Conservation (phyloP, 1,284 basidiomycete genomes). For the Sutorius eximius region DNA sequence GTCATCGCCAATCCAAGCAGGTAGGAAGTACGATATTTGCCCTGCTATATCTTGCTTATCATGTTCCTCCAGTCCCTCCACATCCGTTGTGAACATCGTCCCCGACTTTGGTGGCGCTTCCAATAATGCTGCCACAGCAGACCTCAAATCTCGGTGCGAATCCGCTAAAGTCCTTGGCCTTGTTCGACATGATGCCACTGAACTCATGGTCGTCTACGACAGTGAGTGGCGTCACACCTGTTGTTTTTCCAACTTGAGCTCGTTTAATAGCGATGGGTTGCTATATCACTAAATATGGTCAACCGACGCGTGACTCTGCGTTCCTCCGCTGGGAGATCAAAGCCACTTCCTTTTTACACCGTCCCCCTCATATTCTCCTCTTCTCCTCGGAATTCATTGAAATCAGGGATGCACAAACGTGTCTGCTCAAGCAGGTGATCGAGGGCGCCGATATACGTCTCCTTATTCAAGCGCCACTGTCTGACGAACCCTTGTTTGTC, state of each 20-base stretch:
- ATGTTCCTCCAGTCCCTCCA: slow-evolving; percentile 38
- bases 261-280: slow-evolving; percentile 56
- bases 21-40: slow-evolving; percentile 37
- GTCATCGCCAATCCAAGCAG: slow-evolving; percentile 64
- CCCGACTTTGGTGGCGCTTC: slow-evolving; percentile 59
- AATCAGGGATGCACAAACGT: slow-evolving; percentile 59
- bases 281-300: slow-evolving; percentile 69
- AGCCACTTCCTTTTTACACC: slow-evolving; percentile 57
- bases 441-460: slow-evolving; percentile 67
- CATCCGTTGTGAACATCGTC: slow-evolving; percentile 47
- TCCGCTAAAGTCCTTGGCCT: slow-evolving; percentile 65
- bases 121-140: slow-evolving; percentile 42
- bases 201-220: slow-evolving; percentile 72
- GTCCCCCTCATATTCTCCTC: slow-evolving; percentile 63
- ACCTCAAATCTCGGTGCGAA: slow-evolving; percentile 61
- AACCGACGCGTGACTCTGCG: slow-evolving; percentile 55
- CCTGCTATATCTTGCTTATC: not conserved
- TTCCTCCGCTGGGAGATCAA: slow-evolving; percentile 77
- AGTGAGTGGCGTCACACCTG: slow-evolving; percentile 41
- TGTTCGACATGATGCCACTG: slow-evolving; percentile 52
- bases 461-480: slow-evolving; percentile 38
- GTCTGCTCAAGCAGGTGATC: slow-evolving; percentile 71
- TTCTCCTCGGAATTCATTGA: slow-evolving; percentile 75
- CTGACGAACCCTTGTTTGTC: slow-evolving; percentile 54
- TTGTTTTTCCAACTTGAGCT: not conserved